phyloP scores from a whole-genome alignment of 306 rosid species.

The Rosa chinensis region DNA sequence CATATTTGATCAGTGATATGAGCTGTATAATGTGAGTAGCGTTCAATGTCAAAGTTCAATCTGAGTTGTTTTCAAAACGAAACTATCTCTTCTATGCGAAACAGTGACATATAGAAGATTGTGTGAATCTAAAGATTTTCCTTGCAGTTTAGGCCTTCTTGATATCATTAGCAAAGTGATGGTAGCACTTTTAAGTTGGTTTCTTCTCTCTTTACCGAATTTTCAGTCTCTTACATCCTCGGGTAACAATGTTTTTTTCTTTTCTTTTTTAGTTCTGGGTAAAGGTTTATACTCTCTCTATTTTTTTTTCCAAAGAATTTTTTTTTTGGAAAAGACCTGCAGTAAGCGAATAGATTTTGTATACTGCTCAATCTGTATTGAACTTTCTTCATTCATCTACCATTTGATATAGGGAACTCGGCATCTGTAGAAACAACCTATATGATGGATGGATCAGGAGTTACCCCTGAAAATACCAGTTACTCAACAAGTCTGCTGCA shows the following conservation, averaged over 20 bases:
- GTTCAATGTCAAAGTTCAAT: neutral
- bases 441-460: slow-evolving; percentile 54
- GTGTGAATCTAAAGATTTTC: neutral
- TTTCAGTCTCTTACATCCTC: neutral
- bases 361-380: slow-evolving; percentile 21
- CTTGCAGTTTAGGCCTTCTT: neutral
- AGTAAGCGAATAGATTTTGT: slow-evolving; percentile 9
- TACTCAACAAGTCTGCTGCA: slow-evolving; percentile 50
- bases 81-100: neutral
- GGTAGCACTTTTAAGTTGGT: neutral
- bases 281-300: neutral
- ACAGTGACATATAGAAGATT: neutral
- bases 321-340: neutral
- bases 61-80: neutral
- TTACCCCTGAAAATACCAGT: slow-evolving; percentile 48
- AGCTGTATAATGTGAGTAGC: neutral
- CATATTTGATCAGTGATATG: neutral
- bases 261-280: slow-evolving; percentile 1
- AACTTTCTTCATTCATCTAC: slow-evolving; percentile 27
- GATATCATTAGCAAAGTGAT: slow-evolving; percentile 7
- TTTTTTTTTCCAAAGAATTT: too few relatives aligned
- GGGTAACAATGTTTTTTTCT: neutral
- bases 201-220: neutral
- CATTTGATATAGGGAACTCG: slow-evolving; percentile 44
- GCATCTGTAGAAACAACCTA: slow-evolving; percentile 40